phyloP scores from a whole-genome alignment of 2,329 filamentous ascomycete species.

The Helminthosporium solani region DNA sequence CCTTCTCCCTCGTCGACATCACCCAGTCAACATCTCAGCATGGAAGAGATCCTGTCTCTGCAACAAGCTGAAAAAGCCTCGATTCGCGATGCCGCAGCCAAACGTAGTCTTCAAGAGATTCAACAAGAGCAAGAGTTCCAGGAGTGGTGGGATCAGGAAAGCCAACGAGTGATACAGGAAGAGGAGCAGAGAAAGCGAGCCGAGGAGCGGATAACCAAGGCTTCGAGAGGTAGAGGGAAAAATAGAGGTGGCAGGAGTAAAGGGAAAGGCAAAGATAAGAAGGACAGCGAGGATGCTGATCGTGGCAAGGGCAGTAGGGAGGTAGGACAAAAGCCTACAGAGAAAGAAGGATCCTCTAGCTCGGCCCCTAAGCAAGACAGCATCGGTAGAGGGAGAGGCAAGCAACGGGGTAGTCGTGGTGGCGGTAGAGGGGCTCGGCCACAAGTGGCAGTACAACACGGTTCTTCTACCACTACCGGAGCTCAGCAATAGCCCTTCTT shows the following conservation, averaged over 20 bases:
- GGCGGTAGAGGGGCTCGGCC: conserved; percentile 26
- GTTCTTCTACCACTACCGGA: conserved; percentile 2
- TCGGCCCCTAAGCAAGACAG: conserved; percentile 14
- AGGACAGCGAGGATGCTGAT: conserved; percentile 16
- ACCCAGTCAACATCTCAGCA: conserved; percentile 66
- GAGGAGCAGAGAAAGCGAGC: conserved; percentile 46
- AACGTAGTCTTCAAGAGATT: conserved; percentile 88
- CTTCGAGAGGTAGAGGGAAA: conserved; percentile 29
- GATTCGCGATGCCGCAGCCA: conserved; percentile 80
- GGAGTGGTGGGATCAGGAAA: conserved; percentile 93
- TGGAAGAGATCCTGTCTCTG: conserved; percentile 85
- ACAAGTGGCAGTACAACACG: conserved; percentile 16
- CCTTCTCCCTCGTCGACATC: conserved; percentile 63
- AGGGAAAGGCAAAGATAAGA: conserved; percentile 28
- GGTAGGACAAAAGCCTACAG: conserved; percentile 2
- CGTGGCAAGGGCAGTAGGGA: conserved; percentile 19
- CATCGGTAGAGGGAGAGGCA: conserved; percentile 13
- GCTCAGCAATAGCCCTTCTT: conserved; percentile 4
- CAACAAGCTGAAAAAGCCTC: conserved; percentile 82
- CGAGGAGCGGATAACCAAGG: conserved; percentile 28
- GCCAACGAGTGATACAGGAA: conserved; percentile 66
- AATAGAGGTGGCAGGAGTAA: conserved; percentile 26
- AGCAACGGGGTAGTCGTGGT: conserved; percentile 23
- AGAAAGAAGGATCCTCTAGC: conserved; percentile 9
- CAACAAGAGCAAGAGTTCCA: conserved; percentile 97